Evolutionary conservation across 179 eudicot genomes (phyloP).

Genomic region (Nepenthes alata): DNA sequence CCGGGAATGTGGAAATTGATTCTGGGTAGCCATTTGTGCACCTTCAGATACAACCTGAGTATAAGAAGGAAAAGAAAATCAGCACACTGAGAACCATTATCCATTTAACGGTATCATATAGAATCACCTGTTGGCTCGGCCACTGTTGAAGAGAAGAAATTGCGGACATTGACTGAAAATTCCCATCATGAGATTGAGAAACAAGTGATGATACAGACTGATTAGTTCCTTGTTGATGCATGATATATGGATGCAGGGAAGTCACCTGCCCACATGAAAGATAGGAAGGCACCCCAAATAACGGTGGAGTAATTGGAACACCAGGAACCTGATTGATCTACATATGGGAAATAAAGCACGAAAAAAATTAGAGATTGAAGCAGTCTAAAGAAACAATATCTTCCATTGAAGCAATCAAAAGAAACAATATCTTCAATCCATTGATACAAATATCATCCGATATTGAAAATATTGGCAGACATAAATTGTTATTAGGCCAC

Average conservation of each 20-base stretch:
- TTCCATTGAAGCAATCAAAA: background rate
- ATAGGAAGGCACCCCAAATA: slow-evolving; percentile 69
- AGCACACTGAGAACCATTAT: background rate
- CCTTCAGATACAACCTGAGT: slow-evolving; percentile 47
- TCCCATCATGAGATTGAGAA: slow-evolving; percentile 46
- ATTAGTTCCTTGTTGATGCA: slow-evolving; percentile 73
- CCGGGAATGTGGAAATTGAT: slow-evolving; percentile 35
- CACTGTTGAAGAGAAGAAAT: slow-evolving; percentile 49
- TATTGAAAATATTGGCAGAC: no score
- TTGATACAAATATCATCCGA: no score
- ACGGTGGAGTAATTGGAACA: slow-evolving; percentile 49
- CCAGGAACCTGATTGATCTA: slow-evolving; percentile 57
- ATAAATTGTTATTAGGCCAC: no score
- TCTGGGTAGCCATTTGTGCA: slow-evolving; percentile 29
- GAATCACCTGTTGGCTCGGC: slow-evolving; percentile 68
- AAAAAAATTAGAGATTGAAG: background rate
- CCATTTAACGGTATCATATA: background rate
- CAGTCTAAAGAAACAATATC: background rate
- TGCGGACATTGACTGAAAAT: slow-evolving; percentile 53
- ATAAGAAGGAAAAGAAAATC: background rate
- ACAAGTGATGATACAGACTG: slow-evolving; percentile 55
- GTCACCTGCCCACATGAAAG: slow-evolving; percentile 64
- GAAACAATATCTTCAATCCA: no score
- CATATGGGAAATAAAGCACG: slow-evolving; percentile 5
- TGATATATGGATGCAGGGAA: slow-evolving; percentile 67